Evolutionary conservation across 495 filamentous ascomycete species (phyloP).

Genomic region (Aspergillus heteromorphus): DNA sequence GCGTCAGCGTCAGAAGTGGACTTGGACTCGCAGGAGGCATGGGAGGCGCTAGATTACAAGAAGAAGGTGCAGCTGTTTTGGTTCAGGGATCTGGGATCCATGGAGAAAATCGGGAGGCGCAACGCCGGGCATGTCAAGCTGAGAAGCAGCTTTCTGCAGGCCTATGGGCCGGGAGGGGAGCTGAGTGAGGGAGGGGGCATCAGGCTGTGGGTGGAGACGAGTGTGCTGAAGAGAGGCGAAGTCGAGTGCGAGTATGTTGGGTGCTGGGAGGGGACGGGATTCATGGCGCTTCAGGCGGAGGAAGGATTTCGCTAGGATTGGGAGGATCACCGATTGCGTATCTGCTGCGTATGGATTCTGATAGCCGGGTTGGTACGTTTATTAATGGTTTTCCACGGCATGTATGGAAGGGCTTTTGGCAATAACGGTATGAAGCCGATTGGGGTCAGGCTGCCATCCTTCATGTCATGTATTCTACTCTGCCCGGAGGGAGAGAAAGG

Average conservation of each 20-base stretch:
- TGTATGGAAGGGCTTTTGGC: no score
- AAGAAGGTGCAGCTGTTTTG: slow-evolving; percentile 23
- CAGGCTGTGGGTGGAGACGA: slow-evolving; percentile 23
- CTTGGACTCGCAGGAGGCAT: no score
- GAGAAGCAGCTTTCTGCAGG: slow-evolving; percentile 12
- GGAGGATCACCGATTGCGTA: no score
- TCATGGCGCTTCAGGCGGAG: slow-evolving; percentile 11
- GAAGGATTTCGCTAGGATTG: no score
- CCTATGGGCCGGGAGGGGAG: slow-evolving; percentile 20
- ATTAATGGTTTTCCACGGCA: no score
- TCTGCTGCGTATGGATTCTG: no score
- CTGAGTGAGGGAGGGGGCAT: slow-evolving; percentile 11
- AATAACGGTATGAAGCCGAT: no score
- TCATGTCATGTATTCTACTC: no score
- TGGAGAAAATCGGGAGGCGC: slow-evolving; percentile 15
- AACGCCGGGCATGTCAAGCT: slow-evolving; percentile 20
- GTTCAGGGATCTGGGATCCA: slow-evolving; percentile 21
- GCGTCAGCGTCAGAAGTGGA: no score
- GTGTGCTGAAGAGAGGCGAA: slow-evolving; percentile 18
- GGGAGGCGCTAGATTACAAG: slow-evolving; percentile 20
- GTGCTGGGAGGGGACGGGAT: slow-evolving; percentile 23
- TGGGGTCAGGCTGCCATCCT: no score
- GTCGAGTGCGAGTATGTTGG: slow-evolving; percentile 29
- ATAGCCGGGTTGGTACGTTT: no score
- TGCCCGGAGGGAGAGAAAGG: no score